Conservation (phyloP, 306 rosid genomes). For the Morella rubra region DNA sequence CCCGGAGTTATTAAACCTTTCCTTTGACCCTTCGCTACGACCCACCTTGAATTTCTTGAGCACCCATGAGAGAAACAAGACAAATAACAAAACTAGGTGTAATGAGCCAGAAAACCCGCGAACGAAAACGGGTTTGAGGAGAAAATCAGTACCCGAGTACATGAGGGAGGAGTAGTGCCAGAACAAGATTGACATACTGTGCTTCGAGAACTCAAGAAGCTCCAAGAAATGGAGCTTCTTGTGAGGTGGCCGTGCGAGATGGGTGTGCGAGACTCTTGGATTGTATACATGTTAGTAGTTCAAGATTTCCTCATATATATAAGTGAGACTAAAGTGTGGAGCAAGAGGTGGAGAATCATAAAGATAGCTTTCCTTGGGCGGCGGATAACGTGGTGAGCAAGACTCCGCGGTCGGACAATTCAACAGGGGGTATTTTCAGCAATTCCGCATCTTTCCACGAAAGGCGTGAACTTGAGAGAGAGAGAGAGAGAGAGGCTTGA, state of each 20-base stretch:
- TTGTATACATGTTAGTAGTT: too few species aligned
- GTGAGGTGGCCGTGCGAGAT: not conserved
- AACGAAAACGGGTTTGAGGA: constrained; percentile 42
- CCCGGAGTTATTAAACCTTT: constrained; percentile 17
- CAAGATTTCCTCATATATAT: not conserved
- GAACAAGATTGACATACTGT: constrained; percentile 23
- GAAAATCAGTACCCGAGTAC: constrained; percentile 32
- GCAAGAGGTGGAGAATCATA: not conserved
- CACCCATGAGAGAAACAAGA: constrained; percentile 41
- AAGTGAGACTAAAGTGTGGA: not conserved
- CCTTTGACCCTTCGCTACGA: constrained; percentile 25
- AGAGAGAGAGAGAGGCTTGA: too few species aligned
- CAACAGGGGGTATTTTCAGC: not conserved
- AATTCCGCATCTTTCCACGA: too few species aligned
- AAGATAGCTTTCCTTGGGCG: not conserved
- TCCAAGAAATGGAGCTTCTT: constrained; percentile 21
- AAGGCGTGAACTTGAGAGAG: too few species aligned
- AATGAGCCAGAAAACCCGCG: constrained; percentile 48
- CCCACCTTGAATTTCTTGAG: constrained; percentile 33
- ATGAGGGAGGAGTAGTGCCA: constrained; percentile 9
- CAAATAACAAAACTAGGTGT: constrained; percentile 42
- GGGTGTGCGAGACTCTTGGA: constrained; percentile 3
- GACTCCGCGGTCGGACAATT: not conserved
- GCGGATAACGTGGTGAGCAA: not conserved
- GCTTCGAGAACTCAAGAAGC: constrained; percentile 20